phyloP scores from a whole-genome alignment of 2,329 filamentous ascomycete species.

The Colletotrichum sp. region DNA sequence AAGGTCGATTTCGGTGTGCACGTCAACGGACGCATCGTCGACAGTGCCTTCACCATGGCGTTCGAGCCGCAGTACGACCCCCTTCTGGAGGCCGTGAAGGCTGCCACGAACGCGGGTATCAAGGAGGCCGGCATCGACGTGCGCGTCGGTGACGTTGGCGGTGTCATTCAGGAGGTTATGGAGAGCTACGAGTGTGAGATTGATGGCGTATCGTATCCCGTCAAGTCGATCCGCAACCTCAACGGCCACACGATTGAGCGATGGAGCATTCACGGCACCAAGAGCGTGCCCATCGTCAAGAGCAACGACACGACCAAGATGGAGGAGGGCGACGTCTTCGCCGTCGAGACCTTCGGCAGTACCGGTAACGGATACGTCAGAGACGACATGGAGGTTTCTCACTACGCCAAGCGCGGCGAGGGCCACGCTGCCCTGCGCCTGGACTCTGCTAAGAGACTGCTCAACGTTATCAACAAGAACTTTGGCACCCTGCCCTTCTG shows the following conservation, averaged over 20 bases:
- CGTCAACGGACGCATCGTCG: slow-evolving; percentile 80
- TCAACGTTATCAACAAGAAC: slow-evolving; percentile 94
- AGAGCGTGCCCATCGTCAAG: slow-evolving; percentile 83
- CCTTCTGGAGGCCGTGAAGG: slow-evolving; percentile 76
- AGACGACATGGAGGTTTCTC: slow-evolving; percentile 84
- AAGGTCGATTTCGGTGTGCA: slow-evolving; percentile 86
- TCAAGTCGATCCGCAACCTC: slow-evolving; percentile 75
- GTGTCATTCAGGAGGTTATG: slow-evolving; percentile 77
- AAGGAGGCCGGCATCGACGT: slow-evolving; percentile 82
- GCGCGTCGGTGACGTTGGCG: slow-evolving; percentile 75
- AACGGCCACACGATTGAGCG: slow-evolving; percentile 80
- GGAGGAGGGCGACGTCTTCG: slow-evolving; percentile 84
- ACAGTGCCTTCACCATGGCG: slow-evolving; percentile 80
- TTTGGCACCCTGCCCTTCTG: slow-evolving; percentile 94
- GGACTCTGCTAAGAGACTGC: slow-evolving; percentile 81
- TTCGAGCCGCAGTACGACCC: slow-evolving; percentile 80
- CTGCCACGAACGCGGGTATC: slow-evolving; percentile 79
- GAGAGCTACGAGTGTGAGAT: slow-evolving; percentile 79
- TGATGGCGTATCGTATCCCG: slow-evolving; percentile 68
- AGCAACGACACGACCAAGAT: slow-evolving; percentile 79
- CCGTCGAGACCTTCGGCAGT: slow-evolving; percentile 83
- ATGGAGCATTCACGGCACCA: slow-evolving; percentile 79
- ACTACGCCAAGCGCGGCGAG: slow-evolving; percentile 80
- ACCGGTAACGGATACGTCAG: slow-evolving; percentile 79
- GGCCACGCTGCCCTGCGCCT: slow-evolving; percentile 79